Evolutionary conservation across 2,329 filamentous ascomycete genomes (phyloP).

Genomic region (Fusarium beomiforme): DNA sequence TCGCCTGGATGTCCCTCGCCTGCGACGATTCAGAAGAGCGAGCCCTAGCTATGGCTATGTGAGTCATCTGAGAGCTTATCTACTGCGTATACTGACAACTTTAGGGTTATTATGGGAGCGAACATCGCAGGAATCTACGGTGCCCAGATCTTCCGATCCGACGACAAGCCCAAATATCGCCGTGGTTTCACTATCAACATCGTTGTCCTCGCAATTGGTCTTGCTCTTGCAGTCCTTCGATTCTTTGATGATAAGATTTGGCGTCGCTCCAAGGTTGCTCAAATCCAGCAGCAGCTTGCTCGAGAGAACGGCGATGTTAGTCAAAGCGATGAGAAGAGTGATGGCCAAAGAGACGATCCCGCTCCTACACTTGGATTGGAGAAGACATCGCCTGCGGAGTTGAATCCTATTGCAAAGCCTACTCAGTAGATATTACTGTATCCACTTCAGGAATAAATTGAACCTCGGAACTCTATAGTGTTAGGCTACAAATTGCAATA

Average conservation of each 20-base stretch:
- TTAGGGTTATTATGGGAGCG: conserved; percentile 66
- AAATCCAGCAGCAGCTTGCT: conserved; percentile 7
- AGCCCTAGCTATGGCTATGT: conserved; percentile 68
- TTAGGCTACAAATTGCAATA: too few relatives aligned
- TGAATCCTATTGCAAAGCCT: not conserved
- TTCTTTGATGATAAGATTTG: conserved; percentile 54
- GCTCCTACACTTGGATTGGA: not conserved
- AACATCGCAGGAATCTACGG: conserved; percentile 71
- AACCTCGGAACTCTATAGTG: too few relatives aligned
- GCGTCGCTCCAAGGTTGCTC: conserved; percentile 18
- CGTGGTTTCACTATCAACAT: conserved; percentile 60
- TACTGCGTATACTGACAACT: too few relatives aligned
- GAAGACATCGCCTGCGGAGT: not conserved
- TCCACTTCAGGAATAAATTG: too few relatives aligned
- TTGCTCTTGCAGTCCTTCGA: conserved; percentile 53
- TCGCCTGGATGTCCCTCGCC: conserved; percentile 67
- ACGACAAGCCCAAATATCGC: conserved; percentile 62
- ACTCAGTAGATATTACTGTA: too few relatives aligned
- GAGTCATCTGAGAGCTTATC: too few relatives aligned
- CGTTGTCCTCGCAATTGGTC: conserved; percentile 55
- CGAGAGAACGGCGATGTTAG: conserved; percentile 11
- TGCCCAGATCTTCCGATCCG: conserved; percentile 66
- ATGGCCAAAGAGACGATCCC: not conserved
- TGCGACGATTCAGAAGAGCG: conserved; percentile 67
- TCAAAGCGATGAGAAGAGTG: conserved; percentile 25